phyloP scores from a whole-genome alignment of 257 asterid species.

The Solanum bulbocastanum region DNA sequence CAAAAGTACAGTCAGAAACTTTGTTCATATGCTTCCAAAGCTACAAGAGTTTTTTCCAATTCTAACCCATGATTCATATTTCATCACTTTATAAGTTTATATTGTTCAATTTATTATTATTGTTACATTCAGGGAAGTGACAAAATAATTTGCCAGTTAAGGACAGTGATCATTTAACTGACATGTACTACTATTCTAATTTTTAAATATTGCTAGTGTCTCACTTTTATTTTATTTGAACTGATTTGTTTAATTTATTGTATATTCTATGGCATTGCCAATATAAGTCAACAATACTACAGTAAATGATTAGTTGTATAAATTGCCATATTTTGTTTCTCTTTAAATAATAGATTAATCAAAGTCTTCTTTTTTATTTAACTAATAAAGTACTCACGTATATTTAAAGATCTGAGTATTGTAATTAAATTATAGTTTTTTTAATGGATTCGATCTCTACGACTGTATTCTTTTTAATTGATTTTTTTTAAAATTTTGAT shows the following conservation, averaged over 20 bases:
- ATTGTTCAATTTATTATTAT: not conserved
- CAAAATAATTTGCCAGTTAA: not conserved
- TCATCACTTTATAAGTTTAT: not conserved
- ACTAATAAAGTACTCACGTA: not conserved
- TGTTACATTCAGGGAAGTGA: not conserved
- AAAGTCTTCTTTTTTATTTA: not conserved
- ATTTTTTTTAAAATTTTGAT: not conserved
- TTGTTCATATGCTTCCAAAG: not conserved
- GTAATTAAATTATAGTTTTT: not conserved
- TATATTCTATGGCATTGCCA: not conserved
- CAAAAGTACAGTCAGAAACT: not conserved
- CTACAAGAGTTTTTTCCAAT: not conserved
- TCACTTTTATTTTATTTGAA: not conserved
- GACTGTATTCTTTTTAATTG: not conserved
- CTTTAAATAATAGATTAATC: not conserved
- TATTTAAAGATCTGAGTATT: not conserved
- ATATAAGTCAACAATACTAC: not conserved
- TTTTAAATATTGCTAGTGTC: not conserved
- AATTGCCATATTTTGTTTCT: not conserved
- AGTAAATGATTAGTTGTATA: not conserved
- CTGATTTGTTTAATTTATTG: not conserved
- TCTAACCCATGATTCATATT: not conserved
- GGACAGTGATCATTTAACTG: not conserved
- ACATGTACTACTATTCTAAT: not conserved
- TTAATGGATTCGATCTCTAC: not conserved